Evolutionary conservation across 1,139 yeast species (phyloP).

Genomic region (Magnusiomyces starmeri): DNA sequence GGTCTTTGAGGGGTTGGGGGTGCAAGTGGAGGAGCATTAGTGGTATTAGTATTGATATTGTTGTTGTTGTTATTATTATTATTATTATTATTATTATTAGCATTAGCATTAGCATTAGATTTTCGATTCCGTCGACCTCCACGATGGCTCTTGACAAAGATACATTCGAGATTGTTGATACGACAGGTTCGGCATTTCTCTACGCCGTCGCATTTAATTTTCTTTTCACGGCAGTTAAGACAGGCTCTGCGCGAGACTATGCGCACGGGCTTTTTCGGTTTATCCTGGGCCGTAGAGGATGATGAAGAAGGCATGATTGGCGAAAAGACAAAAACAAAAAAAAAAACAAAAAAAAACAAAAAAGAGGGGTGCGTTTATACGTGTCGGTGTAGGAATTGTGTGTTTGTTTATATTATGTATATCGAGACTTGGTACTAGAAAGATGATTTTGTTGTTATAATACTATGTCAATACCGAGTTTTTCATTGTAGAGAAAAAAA

Average conservation of each 20-base stretch:
- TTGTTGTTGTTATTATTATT: background rate
- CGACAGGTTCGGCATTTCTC: constrained; percentile 47
- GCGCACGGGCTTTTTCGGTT: constrained; percentile 31
- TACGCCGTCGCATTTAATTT: constrained; percentile 54
- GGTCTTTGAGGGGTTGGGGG: background rate
- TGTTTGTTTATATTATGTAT: background rate
- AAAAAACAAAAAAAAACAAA: too few species aligned
- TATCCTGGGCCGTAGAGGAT: background rate
- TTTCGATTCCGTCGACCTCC: constrained; percentile 46
- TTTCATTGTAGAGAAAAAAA: background rate
- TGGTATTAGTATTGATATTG: background rate
- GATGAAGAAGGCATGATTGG: background rate
- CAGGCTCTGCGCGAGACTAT: constrained; percentile 56
- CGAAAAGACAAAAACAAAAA: background rate
- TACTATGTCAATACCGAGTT: too few species aligned
- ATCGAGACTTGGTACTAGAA: background rate
- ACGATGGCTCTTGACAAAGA: constrained; percentile 51
- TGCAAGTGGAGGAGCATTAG: background rate
- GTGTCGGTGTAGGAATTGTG: background rate
- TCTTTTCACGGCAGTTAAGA: constrained; percentile 54
- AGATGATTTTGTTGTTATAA: too few species aligned
- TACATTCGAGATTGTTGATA: constrained; percentile 44
- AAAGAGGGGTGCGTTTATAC: too few species aligned
- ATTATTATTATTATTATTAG: background rate
- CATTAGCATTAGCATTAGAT: background rate